Percentiles rank a stretch among this genome's conserved stretches.
phyloP scores from a whole-genome alignment of 805 yeast species.

The Saccharomyces mikatae region DNA sequence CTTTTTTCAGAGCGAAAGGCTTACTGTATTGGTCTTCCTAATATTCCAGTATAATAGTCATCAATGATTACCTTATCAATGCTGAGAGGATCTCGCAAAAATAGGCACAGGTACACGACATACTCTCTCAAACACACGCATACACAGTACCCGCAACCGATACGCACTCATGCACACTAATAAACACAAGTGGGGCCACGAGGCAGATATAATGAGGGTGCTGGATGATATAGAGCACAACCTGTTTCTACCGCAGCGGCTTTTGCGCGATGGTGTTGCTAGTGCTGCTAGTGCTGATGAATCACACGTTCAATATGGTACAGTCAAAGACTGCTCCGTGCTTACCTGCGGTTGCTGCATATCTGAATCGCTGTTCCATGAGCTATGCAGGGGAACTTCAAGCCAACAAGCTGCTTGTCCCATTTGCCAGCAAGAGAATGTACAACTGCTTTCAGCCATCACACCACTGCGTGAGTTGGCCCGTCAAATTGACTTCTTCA shows the following conservation, averaged over 20 bases:
- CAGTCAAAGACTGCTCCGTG: slow-evolving; percentile 20
- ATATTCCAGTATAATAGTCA: background rate
- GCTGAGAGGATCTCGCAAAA: background rate
- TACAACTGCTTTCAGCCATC: slow-evolving; percentile 27
- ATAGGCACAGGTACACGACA: background rate
- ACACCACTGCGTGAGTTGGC: slow-evolving; percentile 29
- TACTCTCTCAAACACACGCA: background rate
- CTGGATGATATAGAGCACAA: slow-evolving; percentile 20
- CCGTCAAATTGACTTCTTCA: slow-evolving; percentile 15
- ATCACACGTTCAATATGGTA: slow-evolving; percentile 17
- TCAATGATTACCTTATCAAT: background rate
- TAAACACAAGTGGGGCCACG: background rate
- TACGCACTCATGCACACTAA: background rate
- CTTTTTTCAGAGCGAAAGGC: background rate
- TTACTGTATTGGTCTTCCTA: background rate
- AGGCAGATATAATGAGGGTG: slow-evolving; percentile 7
- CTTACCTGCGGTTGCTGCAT: slow-evolving; percentile 26
- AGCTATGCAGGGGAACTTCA: slow-evolving; percentile 5
- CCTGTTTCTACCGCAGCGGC: slow-evolving; percentile 21
- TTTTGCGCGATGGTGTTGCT: slow-evolving; percentile 13
- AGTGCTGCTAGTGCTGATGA: slow-evolving; percentile 7
- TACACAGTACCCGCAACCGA: background rate
- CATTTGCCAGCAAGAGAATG: slow-evolving; percentile 24
- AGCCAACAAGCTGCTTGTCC: slow-evolving; percentile 29
- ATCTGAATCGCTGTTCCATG: slow-evolving; percentile 15